Conservation (phyloP, 2,329 filamentous ascomycete species). For the Ilyonectria mors-panacis region DNA sequence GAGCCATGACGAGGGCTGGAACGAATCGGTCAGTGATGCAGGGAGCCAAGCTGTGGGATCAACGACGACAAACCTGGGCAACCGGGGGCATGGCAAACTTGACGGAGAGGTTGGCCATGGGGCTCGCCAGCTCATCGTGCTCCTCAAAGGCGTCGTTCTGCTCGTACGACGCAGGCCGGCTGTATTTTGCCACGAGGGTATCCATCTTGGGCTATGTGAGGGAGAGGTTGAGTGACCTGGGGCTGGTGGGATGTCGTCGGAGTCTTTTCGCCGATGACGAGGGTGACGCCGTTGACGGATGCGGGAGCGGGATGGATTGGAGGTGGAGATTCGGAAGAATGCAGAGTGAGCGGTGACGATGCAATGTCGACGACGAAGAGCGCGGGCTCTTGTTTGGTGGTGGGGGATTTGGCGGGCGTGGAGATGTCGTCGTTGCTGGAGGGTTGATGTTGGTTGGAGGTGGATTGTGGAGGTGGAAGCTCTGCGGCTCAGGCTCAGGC, state of each 20-base stretch:
- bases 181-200: slow-evolving; percentile 92
- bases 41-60: slow-evolving; percentile 1
- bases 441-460: slow-evolving; percentile 3
- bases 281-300: slow-evolving; percentile 6
- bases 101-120: slow-evolving; percentile 83
- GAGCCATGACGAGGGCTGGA: slow-evolving; percentile 91
- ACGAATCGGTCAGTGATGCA: slow-evolving; percentile 23
- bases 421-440: slow-evolving; percentile 3
- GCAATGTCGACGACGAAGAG: not conserved
- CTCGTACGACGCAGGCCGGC: slow-evolving; percentile 77
- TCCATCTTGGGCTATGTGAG: slow-evolving; percentile 75
- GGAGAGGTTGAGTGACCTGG: slow-evolving; percentile 3
- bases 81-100: slow-evolving; percentile 97
- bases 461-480: slow-evolving; percentile 22
- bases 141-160: slow-evolving; percentile 79
- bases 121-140: slow-evolving; percentile 81
- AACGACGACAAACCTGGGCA: slow-evolving; percentile 77
- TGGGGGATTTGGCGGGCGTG: slow-evolving; percentile 1
- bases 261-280: slow-evolving; percentile 16
- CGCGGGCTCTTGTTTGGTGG: not conserved
- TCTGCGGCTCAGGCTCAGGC: slow-evolving; percentile 55
- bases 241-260: slow-evolving; percentile 1
- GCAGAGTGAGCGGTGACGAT: not conserved
- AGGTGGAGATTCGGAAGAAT: slow-evolving; percentile 5
- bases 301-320: not conserved